Evolutionary conservation across 192 early-diverging fungal species (phyloP).

Genomic region (Dissophora ornata): DNA sequence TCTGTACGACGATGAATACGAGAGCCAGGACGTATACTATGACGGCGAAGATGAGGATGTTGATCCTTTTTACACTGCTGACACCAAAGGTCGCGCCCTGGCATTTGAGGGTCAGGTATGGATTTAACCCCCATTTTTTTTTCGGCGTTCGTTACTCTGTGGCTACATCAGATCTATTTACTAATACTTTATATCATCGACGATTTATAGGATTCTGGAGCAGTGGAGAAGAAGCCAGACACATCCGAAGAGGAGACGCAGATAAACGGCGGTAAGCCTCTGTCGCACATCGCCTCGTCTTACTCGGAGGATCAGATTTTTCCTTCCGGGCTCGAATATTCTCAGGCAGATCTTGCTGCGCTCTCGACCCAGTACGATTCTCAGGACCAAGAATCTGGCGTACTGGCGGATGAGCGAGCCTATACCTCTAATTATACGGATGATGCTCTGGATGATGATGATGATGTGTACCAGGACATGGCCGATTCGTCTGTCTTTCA

Average conservation of each 20-base stretch:
- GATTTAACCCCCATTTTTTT: neutral
- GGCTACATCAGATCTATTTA: no score
- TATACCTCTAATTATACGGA: slow-evolving; percentile 6
- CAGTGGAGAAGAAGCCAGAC: neutral
- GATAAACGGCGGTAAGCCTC: neutral
- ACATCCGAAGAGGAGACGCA: neutral
- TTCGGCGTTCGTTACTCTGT: no score
- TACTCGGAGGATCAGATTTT: slow-evolving; percentile 29
- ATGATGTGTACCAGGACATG: slow-evolving; percentile 4
- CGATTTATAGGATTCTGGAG: neutral
- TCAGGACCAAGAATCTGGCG: neutral
- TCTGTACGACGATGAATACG: slow-evolving; percentile 11
- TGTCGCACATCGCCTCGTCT: slow-evolving; percentile 5
- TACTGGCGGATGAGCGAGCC: neutral
- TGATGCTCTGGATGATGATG: neutral
- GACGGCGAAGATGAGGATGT: slow-evolving; percentile 46
- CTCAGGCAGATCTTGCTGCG: neutral
- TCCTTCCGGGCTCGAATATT: slow-evolving; percentile 10
- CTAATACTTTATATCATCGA: no score
- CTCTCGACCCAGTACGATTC: neutral
- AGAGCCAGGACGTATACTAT: slow-evolving; percentile 18
- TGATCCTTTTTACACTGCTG: slow-evolving; percentile 50
- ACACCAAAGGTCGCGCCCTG: slow-evolving; percentile 42
- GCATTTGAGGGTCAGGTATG: slow-evolving; percentile 33
- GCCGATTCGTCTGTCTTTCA: slow-evolving; percentile 2